A percentile compares a stretch with the other conserved stretches of the same genome.
These are phyloP conservation scores for Gracilaria caudata DNA, from an alignment of 23 red algal species.

Conservation along the genomic window DNA sequence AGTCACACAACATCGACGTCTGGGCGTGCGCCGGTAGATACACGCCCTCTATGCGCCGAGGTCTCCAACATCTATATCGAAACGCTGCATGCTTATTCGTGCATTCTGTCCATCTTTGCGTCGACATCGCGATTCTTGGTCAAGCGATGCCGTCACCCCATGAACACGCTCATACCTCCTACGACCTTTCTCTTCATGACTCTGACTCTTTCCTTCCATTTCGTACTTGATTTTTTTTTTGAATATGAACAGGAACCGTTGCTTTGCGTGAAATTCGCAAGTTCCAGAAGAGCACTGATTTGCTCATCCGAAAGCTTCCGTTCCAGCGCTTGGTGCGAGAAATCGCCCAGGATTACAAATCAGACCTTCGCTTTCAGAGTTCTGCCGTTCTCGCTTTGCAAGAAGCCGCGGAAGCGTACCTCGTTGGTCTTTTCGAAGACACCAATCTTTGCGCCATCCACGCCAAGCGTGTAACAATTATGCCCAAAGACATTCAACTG, in stretches of 20 bases:
- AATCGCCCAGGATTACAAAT: conserved; percentile 99
- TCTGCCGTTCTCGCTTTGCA: conserved; percentile 97
- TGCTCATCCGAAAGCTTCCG: conserved; percentile 99
- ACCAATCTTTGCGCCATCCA: conserved; percentile 99
- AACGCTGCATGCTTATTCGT: background rate
- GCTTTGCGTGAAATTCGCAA: conserved; percentile 98
- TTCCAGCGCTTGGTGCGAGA: conserved; percentile 99
- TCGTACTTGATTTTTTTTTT: conserved; percentile 37
- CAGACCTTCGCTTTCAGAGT: conserved; percentile 99
- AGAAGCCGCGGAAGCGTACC: conserved; percentile 99
- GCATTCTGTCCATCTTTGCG: background rate
- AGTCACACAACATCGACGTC: too few relatives aligned
- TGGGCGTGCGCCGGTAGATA: too few relatives aligned
- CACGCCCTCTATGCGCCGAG: background rate
- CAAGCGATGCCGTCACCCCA: background rate
- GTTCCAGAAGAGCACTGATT: conserved; percentile 99
- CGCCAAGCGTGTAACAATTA: conserved; percentile 99
- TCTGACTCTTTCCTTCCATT: conserved; percentile 7
- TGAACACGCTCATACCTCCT: background rate
- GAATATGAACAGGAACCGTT: conserved; percentile 72
- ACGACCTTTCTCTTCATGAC: background rate
- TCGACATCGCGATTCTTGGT: background rate
- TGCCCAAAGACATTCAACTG: conserved; percentile 99
- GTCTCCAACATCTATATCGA: background rate
- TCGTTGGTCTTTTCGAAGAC: conserved; percentile 99